Percentiles rank a stretch among this genome's conserved stretches.
Evolutionary conservation across 1,139 yeast species (phyloP).

Genomic region (Kodamaea fungicola): DNA sequence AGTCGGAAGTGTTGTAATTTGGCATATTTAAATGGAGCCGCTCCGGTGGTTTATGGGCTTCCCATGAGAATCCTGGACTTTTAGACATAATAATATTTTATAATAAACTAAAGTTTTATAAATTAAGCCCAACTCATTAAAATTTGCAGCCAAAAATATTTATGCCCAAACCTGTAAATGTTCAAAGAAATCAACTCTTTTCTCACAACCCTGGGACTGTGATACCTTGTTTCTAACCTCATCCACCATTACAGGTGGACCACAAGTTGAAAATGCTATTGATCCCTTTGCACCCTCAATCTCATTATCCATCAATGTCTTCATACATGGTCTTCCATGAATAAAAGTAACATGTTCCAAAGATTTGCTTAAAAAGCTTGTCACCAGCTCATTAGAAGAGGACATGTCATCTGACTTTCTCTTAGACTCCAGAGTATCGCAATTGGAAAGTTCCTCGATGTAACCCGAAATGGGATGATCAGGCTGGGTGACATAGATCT

Average conservation of each 20-base stretch:
- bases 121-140: no score
- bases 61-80: slow-evolving; percentile 38
- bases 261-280: slow-evolving; percentile 48
- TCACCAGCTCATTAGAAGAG: not conserved
- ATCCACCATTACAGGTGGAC: slow-evolving; percentile 54
- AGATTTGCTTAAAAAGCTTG: slow-evolving; percentile 9
- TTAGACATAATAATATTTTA: slow-evolving; percentile 1
- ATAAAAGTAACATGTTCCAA: slow-evolving; percentile 24
- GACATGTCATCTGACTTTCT: not conserved
- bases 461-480: slow-evolving; percentile 6
- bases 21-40: slow-evolving; percentile 71
- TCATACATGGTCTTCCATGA: slow-evolving; percentile 34
- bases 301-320: slow-evolving; percentile 23
- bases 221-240: slow-evolving; percentile 39
- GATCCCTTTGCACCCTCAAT: slow-evolving; percentile 29
- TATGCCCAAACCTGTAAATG: slow-evolving; percentile 38
- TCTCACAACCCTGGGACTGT: slow-evolving; percentile 21
- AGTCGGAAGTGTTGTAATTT: slow-evolving; percentile 67
- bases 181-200: slow-evolving; percentile 47
- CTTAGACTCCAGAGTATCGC: slow-evolving; percentile 1
- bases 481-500: slow-evolving; percentile 46
- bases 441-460: slow-evolving; percentile 8
- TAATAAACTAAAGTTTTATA: not conserved
- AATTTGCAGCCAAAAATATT: not conserved
- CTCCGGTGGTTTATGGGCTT: slow-evolving; percentile 76